These are phyloP conservation scores for Fremontodendron californicum DNA, from an alignment of 345 rosid genomes.

Conservation along the genomic window DNA sequence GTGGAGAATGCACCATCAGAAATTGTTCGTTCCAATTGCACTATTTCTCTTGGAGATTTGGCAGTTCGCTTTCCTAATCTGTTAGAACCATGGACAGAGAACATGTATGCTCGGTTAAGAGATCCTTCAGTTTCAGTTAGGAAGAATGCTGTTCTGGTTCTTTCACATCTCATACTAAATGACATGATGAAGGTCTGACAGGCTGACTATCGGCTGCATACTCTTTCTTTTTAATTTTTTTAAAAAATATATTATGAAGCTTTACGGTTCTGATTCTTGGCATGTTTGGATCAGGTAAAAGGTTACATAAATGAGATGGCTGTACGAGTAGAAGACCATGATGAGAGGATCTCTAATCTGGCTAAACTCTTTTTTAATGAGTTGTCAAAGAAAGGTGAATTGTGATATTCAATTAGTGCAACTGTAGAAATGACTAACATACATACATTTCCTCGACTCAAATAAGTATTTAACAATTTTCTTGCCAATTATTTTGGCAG, in stretches of 20 bases:
- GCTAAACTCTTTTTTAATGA: constrained; percentile 91
- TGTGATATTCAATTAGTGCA: neutral
- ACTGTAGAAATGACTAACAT: constrained; percentile 3
- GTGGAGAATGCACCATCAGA: constrained; percentile 92
- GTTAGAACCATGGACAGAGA: constrained; percentile 96
- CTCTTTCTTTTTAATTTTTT: constrained; percentile 12
- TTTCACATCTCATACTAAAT: constrained; percentile 95
- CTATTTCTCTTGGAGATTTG: constrained; percentile 92
- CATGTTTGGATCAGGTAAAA: constrained; percentile 65
- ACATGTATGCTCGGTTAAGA: constrained; percentile 76
- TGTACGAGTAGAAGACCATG: constrained; percentile 71
- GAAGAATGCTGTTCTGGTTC: constrained; percentile 97
- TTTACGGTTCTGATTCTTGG: constrained; percentile 25
- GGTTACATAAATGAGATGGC: constrained; percentile 97
- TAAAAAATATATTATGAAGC: neutral
- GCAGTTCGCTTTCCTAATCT: constrained; percentile 97
- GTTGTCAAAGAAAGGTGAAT: constrained; percentile 88
- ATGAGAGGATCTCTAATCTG: constrained; percentile 83
- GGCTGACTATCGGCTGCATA: constrained; percentile 15
- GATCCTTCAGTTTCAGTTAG: constrained; percentile 80
- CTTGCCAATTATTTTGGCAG: constrained; percentile 38
- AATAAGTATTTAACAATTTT: neutral
- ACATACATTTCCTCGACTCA: constrained; percentile 1
- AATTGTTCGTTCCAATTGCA: constrained; percentile 91
- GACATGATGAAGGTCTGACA: constrained; percentile 95